Conservation (phyloP, 2,329 filamentous ascomycete species). For the Dactylellina haptotyla region DNA sequence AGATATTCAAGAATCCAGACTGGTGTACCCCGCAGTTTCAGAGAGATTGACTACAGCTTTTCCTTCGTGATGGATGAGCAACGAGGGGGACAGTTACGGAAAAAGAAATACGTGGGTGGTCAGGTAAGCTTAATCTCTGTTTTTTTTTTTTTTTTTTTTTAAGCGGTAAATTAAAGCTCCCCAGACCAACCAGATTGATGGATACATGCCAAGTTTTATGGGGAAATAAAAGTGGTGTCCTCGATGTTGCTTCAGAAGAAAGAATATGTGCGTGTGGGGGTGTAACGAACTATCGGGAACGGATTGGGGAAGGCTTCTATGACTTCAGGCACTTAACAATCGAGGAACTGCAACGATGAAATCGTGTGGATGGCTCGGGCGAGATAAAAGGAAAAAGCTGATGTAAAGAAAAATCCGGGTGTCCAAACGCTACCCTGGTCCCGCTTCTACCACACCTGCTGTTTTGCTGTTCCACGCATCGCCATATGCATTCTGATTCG, state of each 20-base stretch:
- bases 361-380: slow-evolving; percentile 6
- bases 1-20: slow-evolving; percentile 9
- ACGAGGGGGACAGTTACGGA: not conserved
- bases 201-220: slow-evolving; percentile 55
- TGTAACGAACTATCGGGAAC: slow-evolving; percentile 8
- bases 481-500: slow-evolving; percentile 33
- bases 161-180: slow-evolving; percentile 53
- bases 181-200: slow-evolving; percentile 54
- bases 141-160: slow-evolving; percentile 30
- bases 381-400: slow-evolving; percentile 27
- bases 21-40: slow-evolving; percentile 52
- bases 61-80: too few relatives aligned
- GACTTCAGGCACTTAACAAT: too few relatives aligned
- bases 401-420: slow-evolving; percentile 34
- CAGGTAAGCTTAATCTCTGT: slow-evolving; percentile 46
- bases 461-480: slow-evolving; percentile 30
- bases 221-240: slow-evolving; percentile 50
- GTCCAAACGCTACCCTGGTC: slow-evolving; percentile 44
- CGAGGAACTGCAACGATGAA: not conserved
- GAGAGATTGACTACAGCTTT: slow-evolving; percentile 8
- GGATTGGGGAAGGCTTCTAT: not conserved
- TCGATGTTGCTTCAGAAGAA: slow-evolving; percentile 24
- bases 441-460: slow-evolving; percentile 53
- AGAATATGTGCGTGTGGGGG: slow-evolving; percentile 19
- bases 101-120: not conserved